Conservation (phyloP, 1,284 basidiomycete genomes). For the Singerocomus rubriflavus region DNA sequence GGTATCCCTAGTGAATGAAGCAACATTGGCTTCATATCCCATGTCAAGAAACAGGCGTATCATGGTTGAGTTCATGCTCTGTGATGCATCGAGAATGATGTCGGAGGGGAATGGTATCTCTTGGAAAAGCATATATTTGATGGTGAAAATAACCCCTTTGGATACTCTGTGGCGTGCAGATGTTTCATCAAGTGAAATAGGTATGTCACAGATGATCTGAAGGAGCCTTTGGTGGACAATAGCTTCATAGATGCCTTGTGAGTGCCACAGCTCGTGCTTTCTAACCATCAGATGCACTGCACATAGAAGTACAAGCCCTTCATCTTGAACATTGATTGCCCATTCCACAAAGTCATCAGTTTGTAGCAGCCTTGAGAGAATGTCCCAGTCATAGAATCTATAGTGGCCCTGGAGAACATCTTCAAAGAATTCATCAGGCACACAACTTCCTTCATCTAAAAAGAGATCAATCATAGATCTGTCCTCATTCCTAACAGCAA, state of each 20-base stretch:
- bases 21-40: not conserved
- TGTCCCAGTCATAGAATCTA: accelerated
- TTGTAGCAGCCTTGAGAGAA: not conserved
- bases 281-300: too few relatives aligned
- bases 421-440: not conserved
- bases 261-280: too few relatives aligned
- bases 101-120: not conserved
- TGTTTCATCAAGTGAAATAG: not conserved
- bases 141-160: constrained; percentile 1
- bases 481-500: not conserved
- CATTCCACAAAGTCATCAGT: constrained; percentile 8
- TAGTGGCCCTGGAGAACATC: accelerated
- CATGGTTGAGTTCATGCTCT: not conserved
- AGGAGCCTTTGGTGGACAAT: not conserved
- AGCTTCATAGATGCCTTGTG: not conserved
- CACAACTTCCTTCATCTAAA: not conserved
- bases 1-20: constrained; percentile 1
- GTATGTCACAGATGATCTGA: not conserved
- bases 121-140: not conserved
- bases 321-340: not conserved
- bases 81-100: constrained; percentile 9
- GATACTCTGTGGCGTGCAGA: not conserved
- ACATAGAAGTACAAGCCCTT: not conserved
- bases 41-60: constrained; percentile 2
- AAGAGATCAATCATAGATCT: constrained; percentile 2